Percentiles rank a stretch among this genome's conserved stretches.
These are phyloP conservation scores for Drechslerella stenobrocha DNA, from an alignment of 2,329 filamentous ascomycete genomes.

Conservation along the genomic window DNA sequence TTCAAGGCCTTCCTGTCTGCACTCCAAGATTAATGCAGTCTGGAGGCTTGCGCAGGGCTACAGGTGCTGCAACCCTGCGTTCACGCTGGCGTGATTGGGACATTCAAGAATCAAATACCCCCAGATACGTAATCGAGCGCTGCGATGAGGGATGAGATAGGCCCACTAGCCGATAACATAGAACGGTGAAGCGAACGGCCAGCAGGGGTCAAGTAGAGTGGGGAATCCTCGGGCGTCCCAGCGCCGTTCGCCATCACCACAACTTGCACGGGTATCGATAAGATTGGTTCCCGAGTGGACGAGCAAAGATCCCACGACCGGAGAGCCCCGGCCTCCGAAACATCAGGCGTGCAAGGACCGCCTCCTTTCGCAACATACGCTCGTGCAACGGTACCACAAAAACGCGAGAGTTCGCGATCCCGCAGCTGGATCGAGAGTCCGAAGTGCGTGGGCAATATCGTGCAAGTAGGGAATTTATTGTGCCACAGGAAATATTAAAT, in stretches of 20 bases:
- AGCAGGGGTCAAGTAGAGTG: neutral
- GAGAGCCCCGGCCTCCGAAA: neutral
- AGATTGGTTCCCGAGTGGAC: neutral
- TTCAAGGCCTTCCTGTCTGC: neutral
- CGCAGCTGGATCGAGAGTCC: neutral
- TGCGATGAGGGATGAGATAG: slow-evolving; percentile 28
- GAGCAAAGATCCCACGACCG: neutral
- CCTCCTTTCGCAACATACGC: neutral
- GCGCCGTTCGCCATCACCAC: slow-evolving; percentile 1
- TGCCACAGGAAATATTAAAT: neutral
- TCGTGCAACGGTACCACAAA: slow-evolving; percentile 1
- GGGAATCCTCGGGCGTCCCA: slow-evolving; percentile 4
- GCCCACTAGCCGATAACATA: slow-evolving; percentile 33
- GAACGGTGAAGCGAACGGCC: neutral
- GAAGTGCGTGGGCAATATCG: slow-evolving; percentile 1
- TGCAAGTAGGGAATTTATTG: neutral
- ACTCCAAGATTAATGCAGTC: neutral
- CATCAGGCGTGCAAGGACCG: too few relatives aligned
- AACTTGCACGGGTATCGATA: neutral
- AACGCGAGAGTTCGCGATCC: slow-evolving; percentile 11
- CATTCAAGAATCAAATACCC: slow-evolving; percentile 12
- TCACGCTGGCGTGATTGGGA: slow-evolving; percentile 29
- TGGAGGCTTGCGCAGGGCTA: neutral
- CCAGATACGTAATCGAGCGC: slow-evolving; percentile 17
- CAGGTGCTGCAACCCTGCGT: too few relatives aligned